These are phyloP conservation scores for Epichloe coenophiala DNA, from an alignment of 2,329 filamentous ascomycete genomes.

Conservation along the genomic window DNA sequence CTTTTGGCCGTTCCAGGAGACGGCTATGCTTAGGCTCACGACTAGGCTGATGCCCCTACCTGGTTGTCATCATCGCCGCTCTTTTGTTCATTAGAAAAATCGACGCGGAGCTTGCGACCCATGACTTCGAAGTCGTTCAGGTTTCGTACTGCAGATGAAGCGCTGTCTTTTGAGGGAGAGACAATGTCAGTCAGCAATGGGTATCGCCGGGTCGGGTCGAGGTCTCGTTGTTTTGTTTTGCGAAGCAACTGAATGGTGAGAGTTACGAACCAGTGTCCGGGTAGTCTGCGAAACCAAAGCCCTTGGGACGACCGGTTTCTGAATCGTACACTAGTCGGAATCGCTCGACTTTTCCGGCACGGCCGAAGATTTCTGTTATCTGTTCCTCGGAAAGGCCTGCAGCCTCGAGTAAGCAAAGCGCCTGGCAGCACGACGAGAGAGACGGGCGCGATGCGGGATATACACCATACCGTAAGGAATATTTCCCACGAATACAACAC, in stretches of 20 bases:
- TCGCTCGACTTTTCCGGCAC: slow-evolving; percentile 77
- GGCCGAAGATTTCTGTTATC: slow-evolving; percentile 85
- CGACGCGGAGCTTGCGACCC: slow-evolving; percentile 84
- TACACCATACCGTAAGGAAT: slow-evolving; percentile 57
- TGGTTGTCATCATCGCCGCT: slow-evolving; percentile 44
- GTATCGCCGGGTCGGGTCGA: not conserved
- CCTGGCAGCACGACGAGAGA: not conserved
- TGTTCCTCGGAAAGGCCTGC: slow-evolving; percentile 92
- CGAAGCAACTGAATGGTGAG: not conserved
- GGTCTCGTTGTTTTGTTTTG: not conserved
- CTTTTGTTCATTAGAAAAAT: slow-evolving; percentile 88
- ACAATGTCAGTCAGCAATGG: slow-evolving; percentile 8
- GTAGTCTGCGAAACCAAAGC: slow-evolving; percentile 94
- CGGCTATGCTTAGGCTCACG: not conserved
- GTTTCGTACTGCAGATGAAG: slow-evolving; percentile 87
- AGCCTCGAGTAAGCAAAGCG: slow-evolving; percentile 9
- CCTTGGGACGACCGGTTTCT: slow-evolving; percentile 87
- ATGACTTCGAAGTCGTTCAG: slow-evolving; percentile 92
- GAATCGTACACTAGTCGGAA: slow-evolving; percentile 93
- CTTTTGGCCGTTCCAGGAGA: not conserved
- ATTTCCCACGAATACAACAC: slow-evolving; percentile 75
- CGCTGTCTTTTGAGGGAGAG: slow-evolving; percentile 40
- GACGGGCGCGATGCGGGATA: not conserved
- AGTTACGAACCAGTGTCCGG: slow-evolving; percentile 60
- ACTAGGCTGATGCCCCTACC: not conserved